Percentiles rank a stretch among this genome's conserved stretches.
These are phyloP conservation scores for Pleurotus tuber-regium DNA, from an alignment of 768 basidiomycete genomes.

Conservation along the genomic window DNA sequence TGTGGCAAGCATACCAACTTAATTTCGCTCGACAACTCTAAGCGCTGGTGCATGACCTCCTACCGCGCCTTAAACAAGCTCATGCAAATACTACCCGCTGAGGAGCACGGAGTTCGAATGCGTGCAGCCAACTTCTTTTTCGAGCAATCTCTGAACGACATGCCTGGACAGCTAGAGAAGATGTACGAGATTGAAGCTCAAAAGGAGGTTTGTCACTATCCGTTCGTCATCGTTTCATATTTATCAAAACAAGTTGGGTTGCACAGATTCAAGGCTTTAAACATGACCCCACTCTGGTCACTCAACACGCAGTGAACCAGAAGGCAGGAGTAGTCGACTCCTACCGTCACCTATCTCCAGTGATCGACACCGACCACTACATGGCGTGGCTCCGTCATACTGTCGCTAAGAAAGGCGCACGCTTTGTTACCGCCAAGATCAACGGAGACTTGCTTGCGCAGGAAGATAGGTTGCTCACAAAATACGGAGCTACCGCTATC, in stretches of 20 bases:
- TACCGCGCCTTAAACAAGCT: slow-evolving; percentile 30
- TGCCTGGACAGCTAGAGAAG: slow-evolving; percentile 26
- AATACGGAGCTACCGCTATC: slow-evolving; percentile 28
- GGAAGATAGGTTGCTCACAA: slow-evolving; percentile 21
- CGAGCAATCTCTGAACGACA: slow-evolving; percentile 22
- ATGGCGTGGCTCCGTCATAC: slow-evolving; percentile 30
- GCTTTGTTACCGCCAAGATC: slow-evolving; percentile 26
- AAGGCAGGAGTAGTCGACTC: slow-evolving; percentile 31
- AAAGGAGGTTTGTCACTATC: slow-evolving; percentile 3
- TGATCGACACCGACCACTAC: slow-evolving; percentile 34
- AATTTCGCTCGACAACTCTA: slow-evolving; percentile 31
- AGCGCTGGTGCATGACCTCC: slow-evolving; percentile 33
- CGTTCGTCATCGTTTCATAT: neutral
- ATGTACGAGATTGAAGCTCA: slow-evolving; percentile 23
- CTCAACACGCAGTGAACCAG: slow-evolving; percentile 25
- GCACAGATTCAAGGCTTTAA: slow-evolving; percentile 23
- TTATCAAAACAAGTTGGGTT: neutral
- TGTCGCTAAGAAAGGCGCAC: slow-evolving; percentile 25
- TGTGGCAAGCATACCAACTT: slow-evolving; percentile 35
- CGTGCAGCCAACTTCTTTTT: slow-evolving; percentile 34
- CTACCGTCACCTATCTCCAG: slow-evolving; percentile 31
- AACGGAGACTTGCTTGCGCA: slow-evolving; percentile 27
- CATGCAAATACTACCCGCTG: slow-evolving; percentile 17
- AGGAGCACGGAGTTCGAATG: slow-evolving; percentile 31
- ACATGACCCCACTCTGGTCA: slow-evolving; percentile 21